Percentiles rank a stretch among this genome's conserved stretches.
These are phyloP conservation scores for Amaranthus cruentus DNA, from an alignment of 148 eudicot species.

Conservation along the genomic window DNA sequence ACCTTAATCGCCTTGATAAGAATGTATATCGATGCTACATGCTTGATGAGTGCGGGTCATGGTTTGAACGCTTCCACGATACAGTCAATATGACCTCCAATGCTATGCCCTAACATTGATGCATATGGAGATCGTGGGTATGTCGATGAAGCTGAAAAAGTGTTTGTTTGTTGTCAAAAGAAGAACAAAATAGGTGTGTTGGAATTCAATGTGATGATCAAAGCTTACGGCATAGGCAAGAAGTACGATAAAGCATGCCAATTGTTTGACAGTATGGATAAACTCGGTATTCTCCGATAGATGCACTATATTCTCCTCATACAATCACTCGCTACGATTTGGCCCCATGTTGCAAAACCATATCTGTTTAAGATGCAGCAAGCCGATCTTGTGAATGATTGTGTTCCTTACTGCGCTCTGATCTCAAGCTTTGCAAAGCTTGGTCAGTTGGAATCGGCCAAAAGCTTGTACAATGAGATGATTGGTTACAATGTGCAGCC, in stretches of 20 bases:
- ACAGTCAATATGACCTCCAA: slow-evolving; percentile 63
- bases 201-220: slow-evolving; percentile 87
- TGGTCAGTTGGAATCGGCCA: slow-evolving; percentile 59
- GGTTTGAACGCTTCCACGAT: slow-evolving; percentile 77
- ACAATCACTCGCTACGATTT: slow-evolving; percentile 64
- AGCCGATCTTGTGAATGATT: slow-evolving; percentile 52
- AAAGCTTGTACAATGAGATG: slow-evolving; percentile 60
- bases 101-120: slow-evolving; percentile 85
- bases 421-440: slow-evolving; percentile 69
- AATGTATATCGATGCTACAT: slow-evolving; percentile 79
- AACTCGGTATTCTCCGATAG: slow-evolving; percentile 53
- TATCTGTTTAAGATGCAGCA: slow-evolving; percentile 74
- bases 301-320: slow-evolving; percentile 74
- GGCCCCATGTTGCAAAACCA: slow-evolving; percentile 55
- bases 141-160: slow-evolving; percentile 65
- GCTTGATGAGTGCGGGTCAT: slow-evolving; percentile 68
- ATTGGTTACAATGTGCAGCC: slow-evolving; percentile 49
- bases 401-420: slow-evolving; percentile 73
- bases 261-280: slow-evolving; percentile 67
- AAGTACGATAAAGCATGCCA: slow-evolving; percentile 62
- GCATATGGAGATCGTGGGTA: slow-evolving; percentile 85
- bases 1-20: slow-evolving; percentile 87
- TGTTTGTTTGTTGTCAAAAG: slow-evolving; percentile 55
- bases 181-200: slow-evolving; percentile 45
- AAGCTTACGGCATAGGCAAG: slow-evolving; percentile 78